phyloP scores from a whole-genome alignment of 768 basidiomycete genomes.

The Mycena polygramma region DNA sequence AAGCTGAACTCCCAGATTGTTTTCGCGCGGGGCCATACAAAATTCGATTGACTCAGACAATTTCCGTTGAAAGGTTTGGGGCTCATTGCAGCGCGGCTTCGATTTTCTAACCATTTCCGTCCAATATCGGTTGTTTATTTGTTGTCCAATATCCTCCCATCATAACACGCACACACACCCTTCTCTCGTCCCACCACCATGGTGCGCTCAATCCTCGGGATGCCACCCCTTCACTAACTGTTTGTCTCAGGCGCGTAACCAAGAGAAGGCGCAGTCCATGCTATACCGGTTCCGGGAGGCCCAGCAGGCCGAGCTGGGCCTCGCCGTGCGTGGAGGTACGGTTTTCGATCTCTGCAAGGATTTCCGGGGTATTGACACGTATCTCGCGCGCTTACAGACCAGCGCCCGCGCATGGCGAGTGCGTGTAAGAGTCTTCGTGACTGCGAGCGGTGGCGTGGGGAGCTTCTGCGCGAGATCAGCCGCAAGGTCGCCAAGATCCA shows the following conservation, averaged over 20 bases:
- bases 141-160: no score
- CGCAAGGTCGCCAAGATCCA: constrained; percentile 98
- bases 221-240: neutral
- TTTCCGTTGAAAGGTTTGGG: no score
- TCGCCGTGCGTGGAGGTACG: constrained; percentile 72
- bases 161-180: no score
- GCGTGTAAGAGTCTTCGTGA: constrained; percentile 92
- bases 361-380: no score
- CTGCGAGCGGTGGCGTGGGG: constrained; percentile 96
- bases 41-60: no score
- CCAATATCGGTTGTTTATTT: neutral
- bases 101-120: neutral
- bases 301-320: constrained; percentile 94
- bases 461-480: constrained; percentile 94
- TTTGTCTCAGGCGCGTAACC: constrained; percentile 62
- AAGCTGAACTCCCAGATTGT: no score
- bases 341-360: no score
- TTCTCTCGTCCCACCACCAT: neutral
- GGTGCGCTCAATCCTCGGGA: neutral
- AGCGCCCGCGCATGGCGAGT: constrained; percentile 93
- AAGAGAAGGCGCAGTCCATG: constrained; percentile 98
- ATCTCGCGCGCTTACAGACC: constrained; percentile 56
- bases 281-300: constrained; percentile 96
- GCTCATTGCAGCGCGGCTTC: no score
- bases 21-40: no score